These are phyloP conservation scores for Flaveria trinervia DNA, from an alignment of 129 eudicot species.

Conservation along the genomic window DNA sequence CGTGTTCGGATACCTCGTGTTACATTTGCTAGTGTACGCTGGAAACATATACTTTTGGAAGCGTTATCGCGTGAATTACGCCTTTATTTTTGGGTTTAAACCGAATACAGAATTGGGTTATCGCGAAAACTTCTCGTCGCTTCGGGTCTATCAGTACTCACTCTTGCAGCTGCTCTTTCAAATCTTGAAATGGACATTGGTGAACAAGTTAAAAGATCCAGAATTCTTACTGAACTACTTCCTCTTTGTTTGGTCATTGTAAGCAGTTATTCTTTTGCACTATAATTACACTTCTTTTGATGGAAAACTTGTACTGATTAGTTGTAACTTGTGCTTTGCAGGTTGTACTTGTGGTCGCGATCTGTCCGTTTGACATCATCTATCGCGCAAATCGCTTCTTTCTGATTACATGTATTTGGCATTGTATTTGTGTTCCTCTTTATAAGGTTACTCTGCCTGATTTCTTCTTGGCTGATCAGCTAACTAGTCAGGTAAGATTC, in stretches of 20 bases:
- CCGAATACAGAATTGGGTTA: constrained; percentile 60
- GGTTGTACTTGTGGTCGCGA: constrained; percentile 51
- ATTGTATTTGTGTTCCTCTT: constrained; percentile 64
- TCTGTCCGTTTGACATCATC: constrained; percentile 67
- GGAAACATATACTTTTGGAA: constrained; percentile 53
- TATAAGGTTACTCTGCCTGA: constrained; percentile 74
- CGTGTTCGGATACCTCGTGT: constrained; percentile 53
- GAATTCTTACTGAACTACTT: constrained; percentile 44
- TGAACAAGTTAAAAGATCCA: constrained; percentile 31
- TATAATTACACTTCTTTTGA: not conserved
- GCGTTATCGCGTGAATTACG: constrained; percentile 49
- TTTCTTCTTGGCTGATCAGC: constrained; percentile 71
- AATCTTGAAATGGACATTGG: constrained; percentile 68
- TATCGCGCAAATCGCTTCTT: constrained; percentile 68
- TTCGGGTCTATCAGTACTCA: constrained; percentile 55
- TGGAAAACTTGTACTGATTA: not conserved
- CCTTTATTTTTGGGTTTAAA: constrained; percentile 56
- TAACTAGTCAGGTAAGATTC: constrained; percentile 67
- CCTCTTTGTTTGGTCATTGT: constrained; percentile 57
- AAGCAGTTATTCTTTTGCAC: constrained; percentile 25
- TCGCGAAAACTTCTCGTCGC: constrained; percentile 55
- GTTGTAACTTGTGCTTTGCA: constrained; percentile 27
- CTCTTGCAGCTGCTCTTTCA: constrained; percentile 59
- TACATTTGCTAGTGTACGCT: constrained; percentile 48
- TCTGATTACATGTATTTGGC: constrained; percentile 53